Base-by-base conservation (phyloP, 2,329 filamentous ascomycete species). In the Arthrobotrys megalospora region DNA sequence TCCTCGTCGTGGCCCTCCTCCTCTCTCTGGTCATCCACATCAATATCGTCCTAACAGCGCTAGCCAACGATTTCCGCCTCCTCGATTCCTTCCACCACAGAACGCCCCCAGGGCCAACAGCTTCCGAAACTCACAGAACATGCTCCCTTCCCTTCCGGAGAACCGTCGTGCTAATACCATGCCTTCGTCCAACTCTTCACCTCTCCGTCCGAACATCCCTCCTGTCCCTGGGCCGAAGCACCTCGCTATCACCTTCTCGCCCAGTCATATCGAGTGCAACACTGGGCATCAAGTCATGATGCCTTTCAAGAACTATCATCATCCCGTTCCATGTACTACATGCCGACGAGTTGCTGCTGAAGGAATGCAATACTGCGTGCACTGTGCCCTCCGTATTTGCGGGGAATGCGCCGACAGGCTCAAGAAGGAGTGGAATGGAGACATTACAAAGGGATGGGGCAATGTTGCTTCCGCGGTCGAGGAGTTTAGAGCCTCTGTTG, bases 371-470 rank as follows among this genome's bases (percentile, higher is more conserved):
- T 72, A 73, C 38, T 79, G 76, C 19, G 38, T 64, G n/a, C 73
- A 69, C 38, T 79, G 76, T 45, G 38, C 76, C 1, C 47, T 79
- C 2, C 76, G 76, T 12, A 73, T 79, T 36, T 79, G 76, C 64
- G 69, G 64, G 24, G 64, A 75, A 21, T 79, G 76, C 28, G 70
- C 69, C 4, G 16, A 48, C 24, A 58, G 70, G 32, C 65, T 79
- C 14, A 73, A 62, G 41, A 79, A 73, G 58, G 76, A 79, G n/a
- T 79, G 76, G 76, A 50, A 75, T 14, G 76, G 75, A 16, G 76
- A 79, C 41, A 75, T 79, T 24, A 79, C 76, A 12, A 73, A 69
- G 34, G 76, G 76, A 10, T 79, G 76, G 76, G 76, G 76, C 8
- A 67, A 58, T 8, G 76, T 79, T 16, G 65, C 67, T 10, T 58